A percentile compares a stretch with the other conserved stretches of the same genome.
phyloP scores from a whole-genome alignment of 1,284 basidiomycete genomes.

The Thecaphora thlaspeos region DNA sequence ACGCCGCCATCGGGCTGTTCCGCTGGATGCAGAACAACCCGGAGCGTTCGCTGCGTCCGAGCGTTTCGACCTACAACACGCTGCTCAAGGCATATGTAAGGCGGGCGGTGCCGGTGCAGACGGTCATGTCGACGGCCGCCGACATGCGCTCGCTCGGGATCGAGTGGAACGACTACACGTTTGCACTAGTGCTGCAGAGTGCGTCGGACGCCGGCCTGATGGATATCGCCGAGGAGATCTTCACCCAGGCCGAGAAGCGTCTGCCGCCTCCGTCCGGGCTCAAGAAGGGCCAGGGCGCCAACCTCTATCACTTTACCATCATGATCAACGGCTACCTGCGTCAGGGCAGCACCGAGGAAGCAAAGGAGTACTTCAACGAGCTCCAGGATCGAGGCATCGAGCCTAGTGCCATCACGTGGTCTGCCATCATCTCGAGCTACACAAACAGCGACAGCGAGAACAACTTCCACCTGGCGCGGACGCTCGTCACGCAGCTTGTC shows the following conservation, averaged over 20 bases:
- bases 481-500: conserved; percentile 33
- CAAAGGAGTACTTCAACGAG: conserved; percentile 71
- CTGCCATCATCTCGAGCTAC: conserved; percentile 62
- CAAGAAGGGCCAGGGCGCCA: conserved; percentile 44
- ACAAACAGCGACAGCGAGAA: conserved; percentile 34
- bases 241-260: conserved; percentile 54
- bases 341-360: conserved; percentile 64
- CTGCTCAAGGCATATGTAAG: conserved; percentile 82
- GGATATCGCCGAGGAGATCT: conserved; percentile 69
- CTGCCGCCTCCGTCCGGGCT: conserved; percentile 14
- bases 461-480: conserved; percentile 34
- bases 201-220: conserved; percentile 75
- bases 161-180: conserved; percentile 69
- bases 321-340: conserved; percentile 78
- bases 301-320: conserved; percentile 73
- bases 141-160: conserved; percentile 63
- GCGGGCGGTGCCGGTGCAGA: conserved; percentile 72
- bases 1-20: conserved; percentile 70
- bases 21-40: conserved; percentile 64
- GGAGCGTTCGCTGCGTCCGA: conserved; percentile 29
- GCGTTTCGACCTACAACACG: conserved; percentile 61
- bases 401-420: conserved; percentile 72
- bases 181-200: conserved; percentile 76
- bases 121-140: conserved; percentile 70
- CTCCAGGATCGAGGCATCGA: conserved; percentile 71